Evolutionary conservation across 179 eudicot species (phyloP).

Genomic region (Amaranthus tricolor): DNA sequence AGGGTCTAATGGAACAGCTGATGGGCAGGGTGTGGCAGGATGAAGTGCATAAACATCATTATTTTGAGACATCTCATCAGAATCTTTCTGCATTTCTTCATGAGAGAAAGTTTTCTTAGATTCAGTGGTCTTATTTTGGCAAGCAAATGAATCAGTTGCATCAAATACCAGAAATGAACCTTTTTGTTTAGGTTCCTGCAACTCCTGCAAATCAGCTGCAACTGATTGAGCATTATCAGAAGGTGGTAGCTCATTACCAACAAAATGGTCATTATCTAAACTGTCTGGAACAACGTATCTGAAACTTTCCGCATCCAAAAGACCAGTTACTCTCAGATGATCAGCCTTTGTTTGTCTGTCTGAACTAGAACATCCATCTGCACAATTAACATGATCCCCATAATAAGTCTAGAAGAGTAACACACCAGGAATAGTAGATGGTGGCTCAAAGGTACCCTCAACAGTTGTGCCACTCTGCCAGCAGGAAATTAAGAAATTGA

Average conservation of each 20-base stretch:
- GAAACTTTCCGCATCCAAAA: conserved; percentile 29
- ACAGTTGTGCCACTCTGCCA: background rate
- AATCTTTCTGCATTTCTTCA: conserved; percentile 14
- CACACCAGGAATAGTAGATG: background rate
- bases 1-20: conserved; percentile 13
- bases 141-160: conserved; percentile 15
- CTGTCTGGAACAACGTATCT: conserved; percentile 55
- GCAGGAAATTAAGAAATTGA: conserved; percentile 10
- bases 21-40: conserved; percentile 26
- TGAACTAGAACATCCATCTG: conserved; percentile 36
- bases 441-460: background rate
- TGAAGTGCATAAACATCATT: conserved; percentile 26
- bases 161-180: conserved; percentile 22
- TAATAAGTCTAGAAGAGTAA: conserved; percentile 3
- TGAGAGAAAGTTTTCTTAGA: conserved; percentile 14
- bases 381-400: conserved; percentile 20
- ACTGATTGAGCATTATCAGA: conserved; percentile 29
- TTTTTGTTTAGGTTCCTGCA: conserved; percentile 19
- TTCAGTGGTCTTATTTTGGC: conserved; percentile 26
- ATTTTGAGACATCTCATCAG: conserved; percentile 21
- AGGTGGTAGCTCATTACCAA: conserved; percentile 22
- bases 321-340: conserved; percentile 21
- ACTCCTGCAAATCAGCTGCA: conserved; percentile 24
- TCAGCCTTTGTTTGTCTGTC: conserved; percentile 28
- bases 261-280: conserved; percentile 43